Base-by-base conservation (phyloP, 2,329 filamentous ascomycete species). In the Conoideocrella luteorostrata region DNA sequence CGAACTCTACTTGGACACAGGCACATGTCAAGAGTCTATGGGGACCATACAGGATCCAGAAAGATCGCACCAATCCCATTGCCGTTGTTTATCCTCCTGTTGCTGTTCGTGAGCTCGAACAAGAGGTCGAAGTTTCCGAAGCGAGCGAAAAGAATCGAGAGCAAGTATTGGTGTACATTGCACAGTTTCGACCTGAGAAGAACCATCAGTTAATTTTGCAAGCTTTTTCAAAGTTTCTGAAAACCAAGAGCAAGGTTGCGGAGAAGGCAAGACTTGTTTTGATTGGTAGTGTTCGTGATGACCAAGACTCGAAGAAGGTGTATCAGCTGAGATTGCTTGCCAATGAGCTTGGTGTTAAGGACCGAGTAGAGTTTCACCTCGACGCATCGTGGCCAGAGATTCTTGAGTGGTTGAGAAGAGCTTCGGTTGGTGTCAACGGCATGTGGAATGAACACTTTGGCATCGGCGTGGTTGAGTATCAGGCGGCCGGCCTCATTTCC, bases 401-500 rank as follows among this genome's bases (percentile, higher is more conserved):
- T 42, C 72, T 96, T 9, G 76, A 85, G 24, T 89, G 87, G 78
- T 71, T 97, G 48, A 71, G 79, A 42, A 80, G 72, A 49, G 82
- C 86, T 4, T 91, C 81, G 15, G 78, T 98, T 2, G 93, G 93
- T 39, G 89, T 95, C 23, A 98, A 98, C 56, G 88, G 86, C 57
- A 98, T 98, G 93, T 98, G 93, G 91, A 97, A 96, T 62, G 93
- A 98, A 68, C 93, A 98, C 64, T 98, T 98, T 61, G 93, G 93
- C 18, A 98, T 98, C 47, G 93, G 93, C 2, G 90, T 97, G 13
- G 93, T 98, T 32, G 93, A 98, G 70, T 98, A 97, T 60, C 90
- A 97, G 61, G 93, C 93, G 4, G 93, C 93, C 0, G 93, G 93
- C 1, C 71, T 98, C 46, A 89, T 98, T 45, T 82, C 85, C 5